phyloP scores from a whole-genome alignment of 345 rosid species.

The Bretschneidera sinensis region DNA sequence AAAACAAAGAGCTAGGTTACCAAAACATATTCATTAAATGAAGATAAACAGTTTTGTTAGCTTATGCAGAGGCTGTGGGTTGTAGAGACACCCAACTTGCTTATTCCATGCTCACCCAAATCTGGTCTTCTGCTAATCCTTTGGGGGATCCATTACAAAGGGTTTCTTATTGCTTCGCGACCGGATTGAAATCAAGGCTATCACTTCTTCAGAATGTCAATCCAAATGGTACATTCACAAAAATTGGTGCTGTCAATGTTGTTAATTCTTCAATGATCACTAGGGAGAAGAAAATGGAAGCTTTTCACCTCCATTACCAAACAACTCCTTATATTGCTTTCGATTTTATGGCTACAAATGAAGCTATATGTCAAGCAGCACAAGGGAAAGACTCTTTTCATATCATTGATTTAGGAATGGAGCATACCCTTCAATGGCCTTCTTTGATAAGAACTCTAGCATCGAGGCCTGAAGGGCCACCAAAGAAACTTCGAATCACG shows the following conservation, averaged over 20 bases:
- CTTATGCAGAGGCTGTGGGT: constrained; percentile 74
- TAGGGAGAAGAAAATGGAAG: constrained; percentile 48
- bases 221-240: constrained; percentile 33
- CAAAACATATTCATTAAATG: no score
- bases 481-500: constrained; percentile 39
- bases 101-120: constrained; percentile 39
- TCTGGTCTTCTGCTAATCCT: constrained; percentile 37
- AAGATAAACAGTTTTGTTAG: no score
- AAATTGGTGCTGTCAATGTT: constrained; percentile 24
- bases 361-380: constrained; percentile 79
- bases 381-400: constrained; percentile 71
- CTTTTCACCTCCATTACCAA: constrained; percentile 67
- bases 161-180: constrained; percentile 51
- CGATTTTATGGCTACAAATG: constrained; percentile 92
- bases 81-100: constrained; percentile 52
- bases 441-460: constrained; percentile 87
- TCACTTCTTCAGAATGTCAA: constrained; percentile 37
- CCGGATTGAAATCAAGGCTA: constrained; percentile 47
- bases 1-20: no score
- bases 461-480: constrained; percentile 78
- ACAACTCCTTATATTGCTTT: constrained; percentile 83
- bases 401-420: constrained; percentile 73
- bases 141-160: constrained; percentile 57
- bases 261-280: constrained; percentile 21
- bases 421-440: constrained; percentile 94